Evolutionary conservation across 2,329 filamentous ascomycete genomes (phyloP), one percentile per base, ranked within the genome.

Genomic region (Botrytis fabae): DNA sequence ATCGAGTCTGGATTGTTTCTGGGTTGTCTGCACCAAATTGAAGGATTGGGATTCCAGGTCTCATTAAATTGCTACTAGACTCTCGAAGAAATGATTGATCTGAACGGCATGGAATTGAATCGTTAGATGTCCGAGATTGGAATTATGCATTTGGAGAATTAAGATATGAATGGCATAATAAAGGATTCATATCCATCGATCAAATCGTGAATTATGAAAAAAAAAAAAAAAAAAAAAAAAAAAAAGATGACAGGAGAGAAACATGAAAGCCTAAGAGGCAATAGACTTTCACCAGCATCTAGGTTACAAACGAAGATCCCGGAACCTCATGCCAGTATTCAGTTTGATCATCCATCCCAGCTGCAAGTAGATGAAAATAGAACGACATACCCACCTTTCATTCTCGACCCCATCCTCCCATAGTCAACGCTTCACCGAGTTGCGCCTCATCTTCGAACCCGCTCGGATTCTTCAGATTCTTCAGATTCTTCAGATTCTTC

Each of bases 241-340:
- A 32, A 32, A 32, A 32, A 32, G 32, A 40, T 7, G 25, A 28
- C 40, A 20, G 18, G 16, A 44, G 61, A 61, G 22, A 25, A 35
- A 12, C 22, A 32, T n/a, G 22, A 42, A 20, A 28, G 18, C 6
- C n/a, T n/a, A 8, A 10, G 3, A n/a, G 28, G 28, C 46, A 32
- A 25, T 64, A 64, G n/a, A 46, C 61, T 64, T 64, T 64, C 40
- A 46, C 61, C 40, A 44, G 61, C 40, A 64, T 64, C 61, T 16
- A 46, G 61, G 40, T 32, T 64, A 5, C 4, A 44, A 64, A 22
- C 7, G 22, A 28, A n/a, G 61, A 63, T 12, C 61, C 61, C 25
- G 38, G 25, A 28, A 40, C 7, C 22, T 62, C 35, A 40, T n/a
- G 38, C 35, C 60, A 40, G 25, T 16, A 40, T 9, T n/a, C 38